phyloP scores from a whole-genome alignment of 495 filamentous ascomycete genomes.

The Penicillium macrosclerotiorum region DNA sequence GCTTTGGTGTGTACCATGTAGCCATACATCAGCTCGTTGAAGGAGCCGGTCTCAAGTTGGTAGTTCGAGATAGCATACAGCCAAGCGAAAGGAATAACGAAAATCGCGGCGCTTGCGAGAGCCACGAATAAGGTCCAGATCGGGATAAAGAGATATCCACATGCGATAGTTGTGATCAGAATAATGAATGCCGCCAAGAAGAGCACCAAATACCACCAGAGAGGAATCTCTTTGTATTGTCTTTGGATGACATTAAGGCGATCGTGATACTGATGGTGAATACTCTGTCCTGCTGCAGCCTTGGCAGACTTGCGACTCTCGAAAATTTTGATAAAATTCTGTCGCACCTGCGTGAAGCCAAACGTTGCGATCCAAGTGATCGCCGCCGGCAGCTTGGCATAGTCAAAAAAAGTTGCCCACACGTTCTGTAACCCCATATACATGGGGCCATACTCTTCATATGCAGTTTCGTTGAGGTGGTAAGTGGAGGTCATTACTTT shows the following conservation, averaged over 20 bases:
- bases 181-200: conserved; percentile 47
- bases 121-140: conserved; percentile 57
- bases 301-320: conserved; percentile 21
- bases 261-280: conserved; percentile 54
- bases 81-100: conserved; percentile 54
- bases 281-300: conserved; percentile 25
- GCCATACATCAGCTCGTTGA: conserved; percentile 57
- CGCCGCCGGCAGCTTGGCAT: conserved; percentile 53
- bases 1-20: conserved; percentile 52
- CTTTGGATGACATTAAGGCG: conserved; percentile 55
- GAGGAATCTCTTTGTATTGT: conserved; percentile 52
- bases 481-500: conserved; percentile 46
- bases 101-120: conserved; percentile 45
- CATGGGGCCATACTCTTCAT: conserved; percentile 47
- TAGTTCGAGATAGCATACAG: conserved; percentile 57
- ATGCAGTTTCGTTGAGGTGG: conserved; percentile 53
- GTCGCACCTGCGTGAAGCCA: conserved; percentile 44
- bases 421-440: conserved; percentile 53
- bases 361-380: conserved; percentile 57
- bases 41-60: conserved; percentile 51
- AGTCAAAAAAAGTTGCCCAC: conserved; percentile 58
- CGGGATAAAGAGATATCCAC: conserved; percentile 53
- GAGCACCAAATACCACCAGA: conserved; percentile 52
- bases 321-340: conserved; percentile 39
- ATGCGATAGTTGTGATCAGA: conserved; percentile 44